phyloP scores from a whole-genome alignment of 352 stramenopile species.

The Pythium volutum region DNA sequence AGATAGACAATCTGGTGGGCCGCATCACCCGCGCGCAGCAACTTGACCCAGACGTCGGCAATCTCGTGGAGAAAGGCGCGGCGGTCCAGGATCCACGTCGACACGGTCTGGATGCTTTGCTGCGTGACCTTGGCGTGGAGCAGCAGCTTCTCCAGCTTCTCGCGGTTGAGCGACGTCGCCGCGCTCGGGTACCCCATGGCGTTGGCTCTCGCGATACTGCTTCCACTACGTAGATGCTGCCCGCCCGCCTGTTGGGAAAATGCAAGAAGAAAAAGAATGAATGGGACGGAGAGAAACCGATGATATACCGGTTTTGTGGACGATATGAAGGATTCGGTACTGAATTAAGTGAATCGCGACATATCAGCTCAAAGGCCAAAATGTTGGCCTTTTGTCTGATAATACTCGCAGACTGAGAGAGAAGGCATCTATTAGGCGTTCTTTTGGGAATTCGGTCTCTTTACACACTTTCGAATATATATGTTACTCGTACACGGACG shows the following conservation, averaged over 20 bases:
- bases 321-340: too few relatives aligned
- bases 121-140: constrained; percentile 71
- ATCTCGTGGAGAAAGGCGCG: constrained; percentile 59
- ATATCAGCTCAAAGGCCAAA: too few relatives aligned
- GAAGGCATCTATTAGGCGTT: too few relatives aligned
- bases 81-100: constrained; percentile 72
- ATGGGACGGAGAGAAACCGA: constrained; percentile 12
- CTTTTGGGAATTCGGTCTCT: neutral
- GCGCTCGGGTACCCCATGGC: constrained; percentile 21
- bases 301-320: neutral
- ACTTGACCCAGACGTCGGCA: constrained; percentile 50
- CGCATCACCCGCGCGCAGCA: constrained; percentile 46
- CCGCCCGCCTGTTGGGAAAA: neutral
- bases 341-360: too few relatives aligned
- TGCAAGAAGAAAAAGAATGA: constrained; percentile 10
- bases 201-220: neutral
- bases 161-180: constrained; percentile 24
- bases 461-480: neutral
- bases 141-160: constrained; percentile 69
- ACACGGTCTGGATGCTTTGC: constrained; percentile 80
- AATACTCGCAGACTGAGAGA: too few relatives aligned
- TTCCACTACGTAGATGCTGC: neutral
- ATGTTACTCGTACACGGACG: neutral
- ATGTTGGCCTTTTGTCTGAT: too few relatives aligned
- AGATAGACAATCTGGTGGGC: constrained; percentile 80